Conservation (phyloP, 495 filamentous ascomycete genomes). For the Amphirosellinia nigrospora region DNA sequence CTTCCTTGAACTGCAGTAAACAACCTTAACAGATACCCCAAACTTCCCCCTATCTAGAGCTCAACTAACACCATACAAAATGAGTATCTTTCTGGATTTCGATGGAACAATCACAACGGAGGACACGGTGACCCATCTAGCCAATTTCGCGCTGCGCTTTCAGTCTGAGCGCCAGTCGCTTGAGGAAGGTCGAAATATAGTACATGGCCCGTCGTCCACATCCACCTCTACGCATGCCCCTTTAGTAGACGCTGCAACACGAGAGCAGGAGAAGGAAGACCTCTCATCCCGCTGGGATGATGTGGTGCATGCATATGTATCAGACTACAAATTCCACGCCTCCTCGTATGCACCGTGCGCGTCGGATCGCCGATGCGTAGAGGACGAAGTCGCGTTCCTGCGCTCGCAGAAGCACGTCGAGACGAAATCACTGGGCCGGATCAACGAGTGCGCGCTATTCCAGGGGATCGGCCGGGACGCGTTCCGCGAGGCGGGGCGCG, state of each 20-base stretch:
- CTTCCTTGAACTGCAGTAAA: too few species aligned
- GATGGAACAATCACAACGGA: slow-evolving; percentile 56
- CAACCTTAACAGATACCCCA: neutral
- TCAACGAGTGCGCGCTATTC: slow-evolving; percentile 45
- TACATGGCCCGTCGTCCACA: neutral
- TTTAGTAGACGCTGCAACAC: neutral
- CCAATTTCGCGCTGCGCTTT: slow-evolving; percentile 36
- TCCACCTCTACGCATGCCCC: slow-evolving; percentile 1
- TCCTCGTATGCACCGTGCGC: slow-evolving; percentile 37
- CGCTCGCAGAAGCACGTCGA: slow-evolving; percentile 46
- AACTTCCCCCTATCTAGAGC: neutral
- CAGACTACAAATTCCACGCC: slow-evolving; percentile 42
- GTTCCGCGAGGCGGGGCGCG: slow-evolving; percentile 36
- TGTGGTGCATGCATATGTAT: slow-evolving; percentile 46
- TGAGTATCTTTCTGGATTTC: slow-evolving; percentile 55
- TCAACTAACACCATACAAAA: slow-evolving; percentile 26
- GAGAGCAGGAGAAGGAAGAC: slow-evolving; percentile 28
- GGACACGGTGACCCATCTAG: slow-evolving; percentile 41
- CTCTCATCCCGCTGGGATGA: slow-evolving; percentile 40
- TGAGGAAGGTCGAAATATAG: neutral
- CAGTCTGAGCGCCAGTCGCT: slow-evolving; percentile 18
- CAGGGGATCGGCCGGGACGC: slow-evolving; percentile 28
- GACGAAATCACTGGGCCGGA: slow-evolving; percentile 39
- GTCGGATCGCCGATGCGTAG: slow-evolving; percentile 29
- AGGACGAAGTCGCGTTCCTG: slow-evolving; percentile 46